These are phyloP conservation scores for Cladobotryum mycophilum DNA, from an alignment of 2,329 filamentous ascomycete genomes.

Conservation along the genomic window DNA sequence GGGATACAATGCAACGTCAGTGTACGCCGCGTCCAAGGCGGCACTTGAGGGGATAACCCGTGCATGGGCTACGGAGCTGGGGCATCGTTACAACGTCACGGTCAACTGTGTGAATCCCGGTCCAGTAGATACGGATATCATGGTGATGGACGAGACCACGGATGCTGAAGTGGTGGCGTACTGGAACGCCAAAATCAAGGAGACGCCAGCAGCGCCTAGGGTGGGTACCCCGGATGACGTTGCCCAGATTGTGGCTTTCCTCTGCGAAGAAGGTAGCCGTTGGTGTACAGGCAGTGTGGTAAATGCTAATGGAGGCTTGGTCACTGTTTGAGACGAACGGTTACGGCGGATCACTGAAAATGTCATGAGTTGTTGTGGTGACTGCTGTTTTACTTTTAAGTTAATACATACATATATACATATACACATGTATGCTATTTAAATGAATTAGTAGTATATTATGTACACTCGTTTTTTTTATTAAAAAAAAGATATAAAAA, in stretches of 20 bases:
- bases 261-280: slow-evolving; percentile 22
- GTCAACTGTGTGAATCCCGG: slow-evolving; percentile 28
- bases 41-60: slow-evolving; percentile 24
- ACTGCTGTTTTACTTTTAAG: too few relatives aligned
- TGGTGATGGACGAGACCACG: slow-evolving; percentile 21
- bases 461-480: too few relatives aligned
- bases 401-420: too few relatives aligned
- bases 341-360: too few relatives aligned
- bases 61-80: slow-evolving; percentile 27
- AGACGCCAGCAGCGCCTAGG: slow-evolving; percentile 24
- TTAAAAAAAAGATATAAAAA: too few relatives aligned
- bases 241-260: slow-evolving; percentile 25
- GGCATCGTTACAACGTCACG: slow-evolving; percentile 21
- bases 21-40: slow-evolving; percentile 29
- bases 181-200: slow-evolving; percentile 25
- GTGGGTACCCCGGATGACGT: slow-evolving; percentile 26
- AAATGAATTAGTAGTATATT: too few relatives aligned
- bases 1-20: slow-evolving; percentile 22
- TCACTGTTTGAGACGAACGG: too few relatives aligned
- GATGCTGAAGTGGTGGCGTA: slow-evolving; percentile 22
- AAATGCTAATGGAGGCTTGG: slow-evolving; percentile 23
- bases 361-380: too few relatives aligned
- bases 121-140: too few relatives aligned
- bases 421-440: too few relatives aligned
- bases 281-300: slow-evolving; percentile 26